Percentiles rank a stretch among this genome's conserved stretches.
These are phyloP conservation scores for Exophiala xenobiotica DNA, from an alignment of 2,329 filamentous ascomycete species.

Conservation along the genomic window DNA sequence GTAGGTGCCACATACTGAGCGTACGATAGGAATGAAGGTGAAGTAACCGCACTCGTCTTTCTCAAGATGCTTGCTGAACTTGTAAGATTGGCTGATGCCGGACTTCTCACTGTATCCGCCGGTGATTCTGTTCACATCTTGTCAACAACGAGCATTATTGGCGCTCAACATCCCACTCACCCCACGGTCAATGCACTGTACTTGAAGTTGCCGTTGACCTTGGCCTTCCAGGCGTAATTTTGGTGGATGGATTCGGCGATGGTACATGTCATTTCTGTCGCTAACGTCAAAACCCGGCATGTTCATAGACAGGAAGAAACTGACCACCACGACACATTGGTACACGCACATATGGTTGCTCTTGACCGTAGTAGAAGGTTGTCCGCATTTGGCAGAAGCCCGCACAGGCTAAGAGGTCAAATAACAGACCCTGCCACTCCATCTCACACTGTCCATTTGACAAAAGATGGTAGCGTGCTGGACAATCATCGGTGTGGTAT, in stretches of 20 bases:
- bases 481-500: slow-evolving; percentile 6
- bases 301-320: not conserved
- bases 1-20: slow-evolving; percentile 9
- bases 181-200: not conserved
- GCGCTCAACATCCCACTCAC: not conserved
- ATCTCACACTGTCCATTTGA: not conserved
- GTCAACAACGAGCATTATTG: not conserved
- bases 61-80: slow-evolving; percentile 5
- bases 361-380: slow-evolving; percentile 8
- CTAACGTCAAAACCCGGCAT: not conserved
- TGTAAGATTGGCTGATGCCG: slow-evolving; percentile 9
- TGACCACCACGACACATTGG: slow-evolving; percentile 1
- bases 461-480: not conserved
- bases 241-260: not conserved
- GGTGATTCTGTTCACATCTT: not conserved
- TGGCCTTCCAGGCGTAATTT: slow-evolving; percentile 1
- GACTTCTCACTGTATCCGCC: slow-evolving; percentile 8
- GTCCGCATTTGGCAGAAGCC: slow-evolving; percentile 14
- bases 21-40: slow-evolving; percentile 11
- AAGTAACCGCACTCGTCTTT: slow-evolving; percentile 14
- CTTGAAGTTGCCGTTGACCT: slow-evolving; percentile 7
- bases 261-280: slow-evolving; percentile 3
- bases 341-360: slow-evolving; percentile 7
- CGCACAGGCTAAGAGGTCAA: too few species aligned
- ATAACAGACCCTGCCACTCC: not conserved